Evolutionary conservation across 2,329 filamentous ascomycete genomes (phyloP), one percentile per base, ranked within the genome.

Genomic region (Colletotrichum camelliae): DNA sequence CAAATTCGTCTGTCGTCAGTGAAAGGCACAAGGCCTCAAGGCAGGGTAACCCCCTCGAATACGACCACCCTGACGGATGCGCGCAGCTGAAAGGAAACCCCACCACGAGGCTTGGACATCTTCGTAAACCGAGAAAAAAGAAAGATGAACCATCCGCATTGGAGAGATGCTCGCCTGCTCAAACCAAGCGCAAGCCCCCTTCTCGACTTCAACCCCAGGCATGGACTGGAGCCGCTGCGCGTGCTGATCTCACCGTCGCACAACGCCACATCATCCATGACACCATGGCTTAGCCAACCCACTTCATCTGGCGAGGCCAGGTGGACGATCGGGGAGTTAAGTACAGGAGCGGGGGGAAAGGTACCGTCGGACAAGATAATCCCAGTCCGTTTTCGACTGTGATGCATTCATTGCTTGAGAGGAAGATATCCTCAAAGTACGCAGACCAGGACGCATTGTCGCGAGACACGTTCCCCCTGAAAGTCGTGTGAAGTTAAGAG

Each of bases 221-320:
- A 21, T 62, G 58, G 57, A 43, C 16, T 68, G 57, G 52, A 48
- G 29, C 27, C 70, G 21, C 61, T 64, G 61, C 33, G 62, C 43
- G 37, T 48, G 65, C 74, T 60, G 65, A 76, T 71, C 71, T 75
- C 43, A 76, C 52, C 39, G 66, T 75, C 61, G 72, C 48, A 76
- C 74, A 67, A 67, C 31, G 61, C 43, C 52, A 16, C 71, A 58
- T 73, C 57, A 65, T 74, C 65, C 74, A 74, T 69, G 35, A 76
- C 43, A 65, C 58, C 33, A 55, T 74, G 66, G 52, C 72, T 75
- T 55, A 71, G 74, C 74, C 60, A 37, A 75, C 61, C 66, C 52
- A 43, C 35, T 68, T 69, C 57, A 65, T 69, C 57, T 68, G 21
- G 57, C 57, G 29, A 72, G 57, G 35, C 48, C 60, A 48, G 18